Evolutionary conservation across 169 alveolate species (phyloP).

Genomic region (Toxoplasma gondii): DNA sequence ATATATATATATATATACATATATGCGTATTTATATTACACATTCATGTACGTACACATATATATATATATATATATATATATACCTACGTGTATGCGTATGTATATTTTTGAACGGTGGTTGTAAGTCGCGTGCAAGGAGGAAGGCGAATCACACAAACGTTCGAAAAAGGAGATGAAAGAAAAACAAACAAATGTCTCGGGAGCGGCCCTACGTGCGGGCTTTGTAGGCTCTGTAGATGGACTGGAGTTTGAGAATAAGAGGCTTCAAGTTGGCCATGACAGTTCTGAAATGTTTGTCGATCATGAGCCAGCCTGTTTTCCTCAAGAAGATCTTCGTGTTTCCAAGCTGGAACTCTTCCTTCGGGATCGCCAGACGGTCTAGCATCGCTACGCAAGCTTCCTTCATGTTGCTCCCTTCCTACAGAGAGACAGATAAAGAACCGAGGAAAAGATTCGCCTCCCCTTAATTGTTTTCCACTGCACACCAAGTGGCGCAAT

Average conservation of each 20-base stretch:
- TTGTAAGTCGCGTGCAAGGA: too few species aligned
- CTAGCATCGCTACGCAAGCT: constrained; percentile 71
- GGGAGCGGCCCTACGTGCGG: constrained; percentile 39
- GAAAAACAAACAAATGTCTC: too few species aligned
- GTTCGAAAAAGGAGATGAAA: too few species aligned
- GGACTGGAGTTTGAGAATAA: constrained; percentile 67
- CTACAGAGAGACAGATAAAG: constrained; percentile 32
- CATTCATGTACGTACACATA: neutral
- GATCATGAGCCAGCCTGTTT: constrained; percentile 75
- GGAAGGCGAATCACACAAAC: too few species aligned
- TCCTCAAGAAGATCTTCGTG: constrained; percentile 71
- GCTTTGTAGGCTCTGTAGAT: constrained; percentile 68
- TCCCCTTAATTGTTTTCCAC: neutral
- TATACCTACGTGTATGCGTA: neutral
- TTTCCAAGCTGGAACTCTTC: constrained; percentile 73
- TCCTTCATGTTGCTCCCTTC: constrained; percentile 60
- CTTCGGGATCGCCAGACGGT: constrained; percentile 70
- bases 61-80: neutral
- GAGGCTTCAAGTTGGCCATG: constrained; percentile 71
- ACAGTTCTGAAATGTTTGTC: constrained; percentile 71
- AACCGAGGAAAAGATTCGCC: neutral
- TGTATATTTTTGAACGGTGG: neutral
- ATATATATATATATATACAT: too few species aligned
- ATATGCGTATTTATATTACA: neutral
- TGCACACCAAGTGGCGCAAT: neutral